These are phyloP conservation scores for Coprinopsis strossmayeri DNA, from an alignment of 768 basidiomycete genomes.

Conservation along the genomic window DNA sequence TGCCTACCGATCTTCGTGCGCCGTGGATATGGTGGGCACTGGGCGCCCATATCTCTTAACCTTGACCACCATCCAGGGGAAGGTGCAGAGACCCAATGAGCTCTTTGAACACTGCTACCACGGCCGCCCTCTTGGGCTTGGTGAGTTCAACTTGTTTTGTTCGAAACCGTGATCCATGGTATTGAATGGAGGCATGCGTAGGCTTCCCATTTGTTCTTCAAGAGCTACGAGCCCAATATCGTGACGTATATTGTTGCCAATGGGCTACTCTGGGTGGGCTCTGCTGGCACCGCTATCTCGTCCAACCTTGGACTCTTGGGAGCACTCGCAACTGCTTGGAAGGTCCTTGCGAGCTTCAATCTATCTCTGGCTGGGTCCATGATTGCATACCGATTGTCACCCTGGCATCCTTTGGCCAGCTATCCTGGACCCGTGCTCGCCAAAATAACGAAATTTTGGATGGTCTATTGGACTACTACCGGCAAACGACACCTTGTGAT, in stretches of 20 bases:
- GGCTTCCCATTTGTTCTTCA: neutral
- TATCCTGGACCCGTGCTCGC: conserved; percentile 28
- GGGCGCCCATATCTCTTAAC: too few relatives aligned
- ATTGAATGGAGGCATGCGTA: too few relatives aligned
- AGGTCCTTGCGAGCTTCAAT: neutral
- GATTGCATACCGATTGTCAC: conserved; percentile 28
- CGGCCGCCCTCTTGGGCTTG: neutral
- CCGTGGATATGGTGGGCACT: too few relatives aligned
- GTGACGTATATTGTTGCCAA: neutral
- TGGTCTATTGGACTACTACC: conserved; percentile 12
- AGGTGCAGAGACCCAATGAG: neutral
- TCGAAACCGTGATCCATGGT: neutral
- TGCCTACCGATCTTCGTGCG: too few relatives aligned
- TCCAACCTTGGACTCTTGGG: neutral
- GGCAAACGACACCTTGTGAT: conserved; percentile 14
- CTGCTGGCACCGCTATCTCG: neutral
- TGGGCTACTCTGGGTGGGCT: neutral
- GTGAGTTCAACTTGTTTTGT: neutral
- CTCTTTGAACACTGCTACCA: neutral
- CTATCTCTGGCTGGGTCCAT: conserved; percentile 16
- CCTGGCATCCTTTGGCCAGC: conserved; percentile 29
- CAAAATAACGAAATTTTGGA: conserved; percentile 27
- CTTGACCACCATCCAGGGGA: too few relatives aligned
- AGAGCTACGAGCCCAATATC: neutral
- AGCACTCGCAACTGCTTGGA: neutral